Conservation (phyloP, 345 rosid species). For the Arabidopsis arenosa region DNA sequence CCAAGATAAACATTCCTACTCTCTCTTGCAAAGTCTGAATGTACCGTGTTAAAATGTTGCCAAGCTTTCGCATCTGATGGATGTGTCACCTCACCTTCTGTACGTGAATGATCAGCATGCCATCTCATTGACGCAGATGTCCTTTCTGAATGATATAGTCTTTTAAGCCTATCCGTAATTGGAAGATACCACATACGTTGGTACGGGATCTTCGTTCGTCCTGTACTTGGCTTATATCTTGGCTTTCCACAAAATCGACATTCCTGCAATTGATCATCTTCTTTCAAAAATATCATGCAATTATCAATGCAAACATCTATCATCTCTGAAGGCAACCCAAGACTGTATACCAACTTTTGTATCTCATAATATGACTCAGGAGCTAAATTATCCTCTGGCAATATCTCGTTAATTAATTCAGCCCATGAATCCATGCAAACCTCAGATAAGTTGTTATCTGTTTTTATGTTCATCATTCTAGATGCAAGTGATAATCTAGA, state of each 20-base stretch:
- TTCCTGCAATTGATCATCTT: no score
- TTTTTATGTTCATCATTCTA: background rate
- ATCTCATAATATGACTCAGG: background rate
- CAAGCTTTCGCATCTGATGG: background rate
- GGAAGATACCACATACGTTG: no score
- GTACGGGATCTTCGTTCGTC: no score
- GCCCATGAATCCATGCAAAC: no score
- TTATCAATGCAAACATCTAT: no score
- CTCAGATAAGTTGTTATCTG: background rate
- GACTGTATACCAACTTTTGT: background rate
- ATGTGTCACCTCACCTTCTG: background rate
- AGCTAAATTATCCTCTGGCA: background rate
- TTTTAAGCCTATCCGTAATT: background rate
- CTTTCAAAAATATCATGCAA: no score
- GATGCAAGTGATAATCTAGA: no score
- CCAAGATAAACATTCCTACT: no score
- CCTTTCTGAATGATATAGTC: background rate
- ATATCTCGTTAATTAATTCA: background rate
- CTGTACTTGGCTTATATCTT: no score
- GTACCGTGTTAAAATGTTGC: background rate
- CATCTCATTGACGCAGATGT: background rate
- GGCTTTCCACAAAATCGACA: no score
- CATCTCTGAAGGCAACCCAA: background rate
- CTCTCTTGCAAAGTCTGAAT: background rate
- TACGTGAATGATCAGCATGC: background rate